Base-by-base conservation (phyloP, 371 early-diverging fungal species). In the Apophysomyces ossiformis region DNA sequence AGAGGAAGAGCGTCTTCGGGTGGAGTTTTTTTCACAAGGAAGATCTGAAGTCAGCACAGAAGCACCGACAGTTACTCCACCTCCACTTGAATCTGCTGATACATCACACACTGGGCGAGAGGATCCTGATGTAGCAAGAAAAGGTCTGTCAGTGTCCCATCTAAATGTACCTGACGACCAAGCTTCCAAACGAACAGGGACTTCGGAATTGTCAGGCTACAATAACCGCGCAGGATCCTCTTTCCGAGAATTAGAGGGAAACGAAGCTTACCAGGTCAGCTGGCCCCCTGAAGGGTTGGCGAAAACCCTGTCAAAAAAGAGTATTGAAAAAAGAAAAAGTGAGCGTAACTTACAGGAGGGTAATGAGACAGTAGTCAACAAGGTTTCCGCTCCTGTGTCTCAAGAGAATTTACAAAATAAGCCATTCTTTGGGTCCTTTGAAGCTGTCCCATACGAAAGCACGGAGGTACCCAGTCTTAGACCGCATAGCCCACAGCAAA, bases 391-490 rank as follows among this genome's bases (percentile, higher is more conserved):
- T 9, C 35, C 54, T 8, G 18, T 50, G 0, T 32, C 54, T 21
- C 21, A 21, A 11, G 64, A 65, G 39, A 57, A 45, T 46, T 43
- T 44, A 15, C 59, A 9, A 7, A 12, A 57, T 5, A 26, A 50
- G 11, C 5, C n/a, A 15, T 44, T 38, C 15, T 62, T 37, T 21
- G 74, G 74, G 9, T 59, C 62, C 4, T 76, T 81, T 65, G 73
- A 74, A 59, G 74, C 81, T 5, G 67, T 81, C 8, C 76, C 78
- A n/a, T 81, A 81, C 46, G 76, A 78, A 38, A 26, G 62, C 37
- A 79, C 78, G 7, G 60, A 21, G 5, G 8, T 26, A 12, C 58
- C 58, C 18, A 18, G 6, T n/a, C 41, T 13, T 37, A 12, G 4
- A 58, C 7, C 58, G 26, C 32, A 32, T 21, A 7, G 44, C 16